A percentile compares a stretch with the other conserved stretches of the same genome.
phyloP scores from a whole-genome alignment of 257 asterid genomes.

The Perilla frutescens region DNA sequence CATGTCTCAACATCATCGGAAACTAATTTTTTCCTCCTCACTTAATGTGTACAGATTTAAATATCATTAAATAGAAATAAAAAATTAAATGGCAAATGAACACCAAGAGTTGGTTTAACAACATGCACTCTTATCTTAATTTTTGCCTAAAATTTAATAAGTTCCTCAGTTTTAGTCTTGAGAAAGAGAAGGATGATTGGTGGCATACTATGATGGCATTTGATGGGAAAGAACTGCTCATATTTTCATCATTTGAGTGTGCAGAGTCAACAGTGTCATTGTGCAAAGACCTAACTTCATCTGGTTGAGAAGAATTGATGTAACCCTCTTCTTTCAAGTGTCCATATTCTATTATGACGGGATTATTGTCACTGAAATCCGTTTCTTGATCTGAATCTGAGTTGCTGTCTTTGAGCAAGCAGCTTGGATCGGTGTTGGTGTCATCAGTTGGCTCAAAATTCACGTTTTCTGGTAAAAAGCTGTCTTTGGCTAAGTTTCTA shows the following conservation, averaged over 20 bases:
- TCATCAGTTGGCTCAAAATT: neutral
- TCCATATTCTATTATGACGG: constrained; percentile 40
- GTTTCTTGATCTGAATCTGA: constrained; percentile 47
- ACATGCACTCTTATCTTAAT: neutral
- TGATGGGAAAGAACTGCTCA: constrained; percentile 37
- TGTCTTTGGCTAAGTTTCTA: constrained; percentile 12
- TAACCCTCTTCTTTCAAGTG: constrained; percentile 42
- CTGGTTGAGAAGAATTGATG: constrained; percentile 33
- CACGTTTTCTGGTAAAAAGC: neutral
- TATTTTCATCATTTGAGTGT: constrained; percentile 40
- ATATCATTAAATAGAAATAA: neutral
- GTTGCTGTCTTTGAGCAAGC: constrained; percentile 33
- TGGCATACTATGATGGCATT: constrained; percentile 49
- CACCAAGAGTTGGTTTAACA: constrained; percentile 20
- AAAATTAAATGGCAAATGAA: neutral
- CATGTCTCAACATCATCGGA: neutral
- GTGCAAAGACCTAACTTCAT: constrained; percentile 32
- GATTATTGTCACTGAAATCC: constrained; percentile 36
- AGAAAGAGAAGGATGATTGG: constrained; percentile 8
- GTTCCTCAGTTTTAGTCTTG: neutral
- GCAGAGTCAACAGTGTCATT: constrained; percentile 38
- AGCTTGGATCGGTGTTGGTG: neutral
- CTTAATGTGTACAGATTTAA: neutral
- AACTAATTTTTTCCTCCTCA: neutral
- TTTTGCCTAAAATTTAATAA: neutral